Base-by-base conservation (phyloP, 495 filamentous ascomycete species). In the Daldinia concentrica region DNA sequence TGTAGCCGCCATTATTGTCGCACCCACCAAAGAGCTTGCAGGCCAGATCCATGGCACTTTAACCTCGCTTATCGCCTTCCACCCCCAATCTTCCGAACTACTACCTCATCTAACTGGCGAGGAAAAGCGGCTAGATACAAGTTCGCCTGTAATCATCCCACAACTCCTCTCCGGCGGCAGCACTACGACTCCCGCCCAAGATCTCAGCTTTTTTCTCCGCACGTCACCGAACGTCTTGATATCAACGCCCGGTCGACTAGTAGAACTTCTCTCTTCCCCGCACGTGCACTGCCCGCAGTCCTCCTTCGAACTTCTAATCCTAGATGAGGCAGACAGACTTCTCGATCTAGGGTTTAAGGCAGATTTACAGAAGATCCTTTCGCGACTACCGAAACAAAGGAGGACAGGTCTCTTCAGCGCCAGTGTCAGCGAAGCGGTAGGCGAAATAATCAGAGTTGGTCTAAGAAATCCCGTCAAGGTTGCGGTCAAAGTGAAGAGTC, bases 341-440 rank as follows among this genome's bases (percentile, higher is more conserved):
- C 82, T 99, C 7, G 96, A 99, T 79, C 84, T 98, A n/a, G 96
- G 96, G 8, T 98, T 99, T 82, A 93, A 94, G 74, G 89, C 95
- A 7, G 92, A 95, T 69, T 81, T 99, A 4, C 92, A 93, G 58
- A 91, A 88, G 55, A 99, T 99, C 59, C 81, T 98, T 32, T 85
- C 88, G 11, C 86, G 91, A 9, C 82, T 99, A 12, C 96, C 95
- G 2, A 99, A 98, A 75, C 96, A 99, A 76, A 84, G 95, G 37
- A 86, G 95, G 15, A 99, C 96, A 0, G 95, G 95, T 0, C 82
- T 99, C 8, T 99, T 98, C 84, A 95, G 92, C 76, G 95, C 95
- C 15, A 94, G 90, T 73, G 90, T 99, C 11, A 93, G 89, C 73
- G 96, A 99, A 72, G 95, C 95, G 0, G 83, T 98, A 3, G 92